phyloP scores from a whole-genome alignment of 257 asterid species.

The Agastache rugosa region DNA sequence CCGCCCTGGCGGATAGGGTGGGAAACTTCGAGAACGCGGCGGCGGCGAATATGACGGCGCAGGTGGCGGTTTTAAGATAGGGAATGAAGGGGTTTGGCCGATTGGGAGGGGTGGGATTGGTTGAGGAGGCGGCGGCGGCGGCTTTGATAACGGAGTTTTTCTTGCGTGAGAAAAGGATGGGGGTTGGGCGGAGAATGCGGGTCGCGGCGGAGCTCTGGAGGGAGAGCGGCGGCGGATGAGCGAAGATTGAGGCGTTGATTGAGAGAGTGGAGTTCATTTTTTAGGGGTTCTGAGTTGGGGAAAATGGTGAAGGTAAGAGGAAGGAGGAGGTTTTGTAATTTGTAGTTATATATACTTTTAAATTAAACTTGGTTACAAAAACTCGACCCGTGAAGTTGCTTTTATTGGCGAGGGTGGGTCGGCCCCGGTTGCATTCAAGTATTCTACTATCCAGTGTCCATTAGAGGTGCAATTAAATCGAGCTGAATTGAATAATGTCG shows the following conservation, averaged over 20 bases:
- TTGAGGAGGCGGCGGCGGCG: conserved; percentile 42
- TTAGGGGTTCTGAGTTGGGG: conserved; percentile 31
- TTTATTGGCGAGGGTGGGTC: no score
- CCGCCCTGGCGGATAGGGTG: conserved; percentile 41
- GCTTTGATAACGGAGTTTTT: conserved; percentile 39
- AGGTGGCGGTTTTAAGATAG: conserved; percentile 56
- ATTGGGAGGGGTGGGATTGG: conserved; percentile 29
- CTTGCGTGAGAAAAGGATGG: conserved; percentile 3
- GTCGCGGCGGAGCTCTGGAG: conserved; percentile 30
- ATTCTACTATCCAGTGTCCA: no score
- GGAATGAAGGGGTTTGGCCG: conserved; percentile 37
- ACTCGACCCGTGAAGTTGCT: conserved; percentile 30
- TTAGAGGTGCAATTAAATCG: no score
- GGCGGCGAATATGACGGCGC: conserved; percentile 61
- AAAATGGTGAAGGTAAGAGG: neutral
- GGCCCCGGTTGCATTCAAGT: neutral
- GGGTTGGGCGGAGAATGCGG: conserved; percentile 29
- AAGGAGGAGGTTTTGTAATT: neutral
- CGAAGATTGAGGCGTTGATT: conserved; percentile 34
- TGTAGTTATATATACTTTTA: neutral
- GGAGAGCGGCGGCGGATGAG: conserved; percentile 33
- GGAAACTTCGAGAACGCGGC: conserved; percentile 54
- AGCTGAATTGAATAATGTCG: no score
- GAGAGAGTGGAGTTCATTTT: conserved; percentile 47
- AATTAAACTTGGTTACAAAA: neutral